phyloP scores from a whole-genome alignment of 2,329 filamentous ascomycete species.

The Aureobasidium subglaciale region DNA sequence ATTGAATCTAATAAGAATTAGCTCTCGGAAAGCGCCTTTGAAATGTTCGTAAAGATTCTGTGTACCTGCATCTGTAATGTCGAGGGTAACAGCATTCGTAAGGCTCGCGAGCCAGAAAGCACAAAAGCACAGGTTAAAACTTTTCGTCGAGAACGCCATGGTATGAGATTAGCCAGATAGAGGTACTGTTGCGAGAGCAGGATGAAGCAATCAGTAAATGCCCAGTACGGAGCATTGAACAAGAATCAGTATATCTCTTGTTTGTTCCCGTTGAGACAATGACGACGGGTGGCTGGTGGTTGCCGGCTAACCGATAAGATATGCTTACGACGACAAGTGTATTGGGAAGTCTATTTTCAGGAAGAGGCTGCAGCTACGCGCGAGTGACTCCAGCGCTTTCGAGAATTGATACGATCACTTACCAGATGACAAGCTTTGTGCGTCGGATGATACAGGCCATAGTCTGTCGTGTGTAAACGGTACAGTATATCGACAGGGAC shows the following conservation, averaged over 20 bases:
- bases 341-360: neutral
- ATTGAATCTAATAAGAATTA: constrained; percentile 23
- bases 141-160: neutral
- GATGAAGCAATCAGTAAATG: neutral
- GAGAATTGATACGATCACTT: too few species aligned
- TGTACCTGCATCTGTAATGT: neutral
- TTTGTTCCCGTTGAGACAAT: neutral
- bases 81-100: neutral
- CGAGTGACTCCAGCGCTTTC: too few species aligned
- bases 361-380: neutral
- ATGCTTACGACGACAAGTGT: constrained; percentile 1
- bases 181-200: neutral
- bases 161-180: neutral
- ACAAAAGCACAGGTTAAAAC: neutral
- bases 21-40: neutral
- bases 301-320: constrained; percentile 1
- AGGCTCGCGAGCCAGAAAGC: neutral
- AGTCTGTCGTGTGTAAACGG: too few species aligned
- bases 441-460: too few species aligned
- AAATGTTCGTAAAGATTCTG: neutral
- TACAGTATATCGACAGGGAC: too few species aligned
- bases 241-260: neutral
- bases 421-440: too few species aligned
- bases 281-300: neutral
- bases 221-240: neutral